A percentile compares a stretch with the other conserved stretches of the same genome.
Evolutionary conservation across 2,329 filamentous ascomycete genomes (phyloP).

Genomic region (Delphinella strobiligena): DNA sequence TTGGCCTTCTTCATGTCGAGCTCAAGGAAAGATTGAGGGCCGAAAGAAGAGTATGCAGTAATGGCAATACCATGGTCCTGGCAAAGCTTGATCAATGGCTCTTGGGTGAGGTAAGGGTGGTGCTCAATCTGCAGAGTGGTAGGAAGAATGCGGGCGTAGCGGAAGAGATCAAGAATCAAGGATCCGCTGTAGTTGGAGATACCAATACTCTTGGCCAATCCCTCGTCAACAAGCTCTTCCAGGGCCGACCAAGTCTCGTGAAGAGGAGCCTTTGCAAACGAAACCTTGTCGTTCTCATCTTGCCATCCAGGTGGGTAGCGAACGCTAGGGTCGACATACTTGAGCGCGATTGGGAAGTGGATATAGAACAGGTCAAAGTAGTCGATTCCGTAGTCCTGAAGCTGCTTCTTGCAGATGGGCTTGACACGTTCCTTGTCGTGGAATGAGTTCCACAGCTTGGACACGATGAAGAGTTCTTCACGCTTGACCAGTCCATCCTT

Average conservation of each 20-base stretch:
- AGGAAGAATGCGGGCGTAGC: constrained; percentile 62
- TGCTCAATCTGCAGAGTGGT: constrained; percentile 80
- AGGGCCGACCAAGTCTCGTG: constrained; percentile 75
- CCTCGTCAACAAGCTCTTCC: constrained; percentile 59
- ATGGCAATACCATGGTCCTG: constrained; percentile 59
- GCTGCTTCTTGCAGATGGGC: constrained; percentile 63
- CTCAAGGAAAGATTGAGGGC: constrained; percentile 67
- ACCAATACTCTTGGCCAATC: constrained; percentile 62
- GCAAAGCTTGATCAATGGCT: constrained; percentile 56
- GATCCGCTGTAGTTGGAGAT: constrained; percentile 74
- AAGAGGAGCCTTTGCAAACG: constrained; percentile 56
- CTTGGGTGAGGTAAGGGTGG: constrained; percentile 77
- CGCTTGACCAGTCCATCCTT: constrained; percentile 71
- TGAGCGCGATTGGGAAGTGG: constrained; percentile 78
- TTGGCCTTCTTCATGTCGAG: constrained; percentile 59
- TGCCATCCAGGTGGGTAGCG: constrained; percentile 73
- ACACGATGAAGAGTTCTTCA: constrained; percentile 81
- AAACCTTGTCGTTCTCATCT: constrained; percentile 49
- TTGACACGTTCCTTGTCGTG: constrained; percentile 69
- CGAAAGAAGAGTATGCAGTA: constrained; percentile 77
- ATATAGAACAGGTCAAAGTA: constrained; percentile 87
- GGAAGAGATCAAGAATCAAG: constrained; percentile 66
- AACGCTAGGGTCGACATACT: constrained; percentile 69
- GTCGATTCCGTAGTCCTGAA: constrained; percentile 71
- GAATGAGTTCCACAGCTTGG: constrained; percentile 89